phyloP scores from a whole-genome alignment of 2,329 filamentous ascomycete species.

The Aspergillus udagawae region DNA sequence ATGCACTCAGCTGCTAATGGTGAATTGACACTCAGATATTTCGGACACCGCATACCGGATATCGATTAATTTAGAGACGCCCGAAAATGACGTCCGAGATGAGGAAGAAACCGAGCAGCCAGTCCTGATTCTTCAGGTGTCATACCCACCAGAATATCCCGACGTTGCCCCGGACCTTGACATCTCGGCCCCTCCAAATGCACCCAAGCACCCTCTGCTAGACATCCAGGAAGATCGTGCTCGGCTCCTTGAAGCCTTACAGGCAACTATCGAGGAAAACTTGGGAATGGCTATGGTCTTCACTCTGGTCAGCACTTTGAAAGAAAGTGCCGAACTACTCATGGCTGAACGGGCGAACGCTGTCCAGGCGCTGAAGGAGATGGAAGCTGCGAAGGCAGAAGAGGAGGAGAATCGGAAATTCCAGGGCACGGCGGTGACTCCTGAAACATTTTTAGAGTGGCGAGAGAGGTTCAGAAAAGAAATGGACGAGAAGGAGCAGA shows the following conservation, averaged over 20 bases:
- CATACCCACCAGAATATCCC: slow-evolving; percentile 86
- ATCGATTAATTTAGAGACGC: slow-evolving; percentile 76
- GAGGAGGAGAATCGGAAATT: slow-evolving; percentile 96
- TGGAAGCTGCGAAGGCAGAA: slow-evolving; percentile 60
- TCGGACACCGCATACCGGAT: slow-evolving; percentile 87
- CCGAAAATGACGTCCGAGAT: slow-evolving; percentile 53
- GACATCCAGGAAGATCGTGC: slow-evolving; percentile 77
- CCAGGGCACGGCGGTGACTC: slow-evolving; percentile 82
- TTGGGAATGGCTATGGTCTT: slow-evolving; percentile 98
- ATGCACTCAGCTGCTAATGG: slow-evolving; percentile 13
- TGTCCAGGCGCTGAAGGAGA: slow-evolving; percentile 51
- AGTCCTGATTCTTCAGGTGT: slow-evolving; percentile 74
- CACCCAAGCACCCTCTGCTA: slow-evolving; percentile 66
- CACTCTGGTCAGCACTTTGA: slow-evolving; percentile 78
- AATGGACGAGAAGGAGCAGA: slow-evolving; percentile 68
- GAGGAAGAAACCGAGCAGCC: slow-evolving; percentile 57
- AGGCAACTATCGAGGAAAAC: slow-evolving; percentile 81
- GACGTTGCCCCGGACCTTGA: slow-evolving; percentile 81
- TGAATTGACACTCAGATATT: slow-evolving; percentile 58
- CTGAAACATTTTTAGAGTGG: slow-evolving; percentile 82
- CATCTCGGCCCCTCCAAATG: slow-evolving; percentile 68
- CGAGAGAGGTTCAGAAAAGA: slow-evolving; percentile 72
- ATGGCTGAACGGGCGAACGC: slow-evolving; percentile 69
- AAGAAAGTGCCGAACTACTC: slow-evolving; percentile 85
- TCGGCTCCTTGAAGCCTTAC: slow-evolving; percentile 64